phyloP scores from a whole-genome alignment of 495 filamentous ascomycete genomes.

The Talaromyces borbonicus region DNA sequence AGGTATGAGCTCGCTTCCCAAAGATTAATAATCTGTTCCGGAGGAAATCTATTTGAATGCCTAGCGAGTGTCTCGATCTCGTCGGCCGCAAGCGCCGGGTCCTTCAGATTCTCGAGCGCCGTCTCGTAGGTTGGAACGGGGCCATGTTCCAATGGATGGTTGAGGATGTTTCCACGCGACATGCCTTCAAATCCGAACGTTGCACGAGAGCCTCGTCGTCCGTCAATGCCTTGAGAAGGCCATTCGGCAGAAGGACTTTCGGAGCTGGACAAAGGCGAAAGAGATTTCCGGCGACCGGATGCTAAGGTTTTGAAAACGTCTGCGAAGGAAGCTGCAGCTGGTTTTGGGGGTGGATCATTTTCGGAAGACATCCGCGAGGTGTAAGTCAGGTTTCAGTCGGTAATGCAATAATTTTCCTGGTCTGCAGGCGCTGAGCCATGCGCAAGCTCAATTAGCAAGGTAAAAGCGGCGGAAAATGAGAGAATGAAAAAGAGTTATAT shows the following conservation, averaged over 20 bases:
- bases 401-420: neutral
- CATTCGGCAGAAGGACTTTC: conserved; percentile 28
- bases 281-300: conserved; percentile 29
- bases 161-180: conserved; percentile 37
- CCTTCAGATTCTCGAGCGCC: conserved; percentile 24
- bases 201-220: conserved; percentile 20
- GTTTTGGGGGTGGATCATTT: conserved; percentile 33
- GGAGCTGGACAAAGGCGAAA: conserved; percentile 26
- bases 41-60: conserved; percentile 24
- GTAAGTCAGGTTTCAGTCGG: neutral
- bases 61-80: conserved; percentile 32
- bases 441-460: neutral
- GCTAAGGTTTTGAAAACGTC: conserved; percentile 40
- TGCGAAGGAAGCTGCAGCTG: conserved; percentile 31
- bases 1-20: conserved; percentile 36
- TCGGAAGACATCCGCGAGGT: conserved; percentile 36
- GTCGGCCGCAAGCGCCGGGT: conserved; percentile 31
- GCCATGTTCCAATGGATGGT: conserved; percentile 34
- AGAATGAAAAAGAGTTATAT: no score
- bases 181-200: conserved; percentile 30
- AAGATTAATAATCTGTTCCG: conserved; percentile 31
- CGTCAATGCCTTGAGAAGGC: conserved; percentile 21
- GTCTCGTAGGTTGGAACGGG: conserved; percentile 33
- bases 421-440: conserved; percentile 10
- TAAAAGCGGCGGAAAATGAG: no score